These are phyloP conservation scores for Blastomyces parvus DNA, from an alignment of 2,329 filamentous ascomycete species.

Conservation along the genomic window DNA sequence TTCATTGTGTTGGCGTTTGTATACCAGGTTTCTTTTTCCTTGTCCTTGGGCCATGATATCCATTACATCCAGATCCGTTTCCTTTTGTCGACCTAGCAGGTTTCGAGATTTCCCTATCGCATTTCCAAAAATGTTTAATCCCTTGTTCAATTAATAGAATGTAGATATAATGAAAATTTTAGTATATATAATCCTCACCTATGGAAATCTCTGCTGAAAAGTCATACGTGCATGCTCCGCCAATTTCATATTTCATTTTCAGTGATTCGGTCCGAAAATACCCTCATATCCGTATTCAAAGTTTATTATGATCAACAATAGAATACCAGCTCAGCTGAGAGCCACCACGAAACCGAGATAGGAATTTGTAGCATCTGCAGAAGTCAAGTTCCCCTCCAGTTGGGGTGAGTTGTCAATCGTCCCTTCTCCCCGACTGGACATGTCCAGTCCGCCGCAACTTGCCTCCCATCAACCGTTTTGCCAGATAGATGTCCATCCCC, in stretches of 20 bases:
- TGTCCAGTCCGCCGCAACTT: background rate
- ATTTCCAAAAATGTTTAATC: background rate
- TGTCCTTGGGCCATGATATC: background rate
- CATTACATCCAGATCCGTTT: background rate
- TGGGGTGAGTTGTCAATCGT: background rate
- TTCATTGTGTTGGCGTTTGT: background rate
- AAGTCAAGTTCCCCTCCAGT: background rate
- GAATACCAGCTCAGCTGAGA: background rate
- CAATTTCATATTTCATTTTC: background rate
- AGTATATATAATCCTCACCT: background rate
- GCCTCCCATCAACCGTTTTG: background rate
- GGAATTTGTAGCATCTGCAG: background rate
- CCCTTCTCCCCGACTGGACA: background rate
- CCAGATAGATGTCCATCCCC: background rate
- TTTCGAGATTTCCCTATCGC: background rate
- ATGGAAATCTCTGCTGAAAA: background rate
- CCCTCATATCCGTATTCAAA: background rate
- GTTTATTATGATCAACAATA: background rate
- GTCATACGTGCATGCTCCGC: background rate
- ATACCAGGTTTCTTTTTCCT: background rate
- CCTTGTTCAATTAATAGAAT: background rate
- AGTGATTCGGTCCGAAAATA: background rate
- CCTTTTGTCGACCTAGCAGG: background rate
- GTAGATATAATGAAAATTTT: background rate
- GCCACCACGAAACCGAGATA: background rate